phyloP scores from a whole-genome alignment of 2,329 filamentous ascomycete species.

The Hypoxylon sp. region DNA sequence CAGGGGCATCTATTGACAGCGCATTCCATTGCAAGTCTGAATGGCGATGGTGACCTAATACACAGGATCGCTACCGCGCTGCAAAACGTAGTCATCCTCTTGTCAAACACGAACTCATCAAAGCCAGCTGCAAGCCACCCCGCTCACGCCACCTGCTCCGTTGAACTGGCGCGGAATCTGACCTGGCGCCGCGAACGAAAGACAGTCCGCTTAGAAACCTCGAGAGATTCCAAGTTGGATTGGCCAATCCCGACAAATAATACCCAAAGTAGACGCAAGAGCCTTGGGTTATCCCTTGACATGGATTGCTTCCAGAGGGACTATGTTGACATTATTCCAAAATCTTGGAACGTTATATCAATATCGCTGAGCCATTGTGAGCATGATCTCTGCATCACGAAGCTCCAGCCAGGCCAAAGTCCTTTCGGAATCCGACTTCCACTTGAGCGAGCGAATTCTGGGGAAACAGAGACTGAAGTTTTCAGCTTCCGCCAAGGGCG shows the following conservation, averaged over 20 bases:
- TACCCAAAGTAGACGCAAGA: slow-evolving; percentile 57
- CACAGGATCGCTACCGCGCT: slow-evolving; percentile 75
- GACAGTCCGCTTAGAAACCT: slow-evolving; percentile 62
- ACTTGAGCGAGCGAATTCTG: slow-evolving; percentile 83
- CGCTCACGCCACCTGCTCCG: slow-evolving; percentile 72
- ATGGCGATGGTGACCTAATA: slow-evolving; percentile 71
- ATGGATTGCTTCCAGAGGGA: slow-evolving; percentile 79
- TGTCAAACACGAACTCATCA: slow-evolving; percentile 72
- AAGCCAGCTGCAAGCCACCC: slow-evolving; percentile 65
- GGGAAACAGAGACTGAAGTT: slow-evolving; percentile 81
- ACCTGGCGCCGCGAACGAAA: slow-evolving; percentile 76
- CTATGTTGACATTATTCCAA: slow-evolving; percentile 88
- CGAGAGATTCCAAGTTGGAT: slow-evolving; percentile 54
- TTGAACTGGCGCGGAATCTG: slow-evolving; percentile 79
- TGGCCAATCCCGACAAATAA: slow-evolving; percentile 57
- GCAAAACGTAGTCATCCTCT: slow-evolving; percentile 75
- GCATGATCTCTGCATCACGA: slow-evolving; percentile 91
- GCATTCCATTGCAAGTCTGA: slow-evolving; percentile 69
- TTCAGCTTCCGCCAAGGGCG: slow-evolving; percentile 89
- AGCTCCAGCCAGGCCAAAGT: slow-evolving; percentile 79
- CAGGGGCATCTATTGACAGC: slow-evolving; percentile 76
- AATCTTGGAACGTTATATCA: slow-evolving; percentile 87
- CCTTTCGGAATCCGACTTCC: slow-evolving; percentile 92
- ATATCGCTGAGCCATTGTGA: slow-evolving; percentile 85
- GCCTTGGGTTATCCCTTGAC: slow-evolving; percentile 65